Evolutionary conservation across 2,329 filamentous ascomycete genomes (phyloP).

Genomic region (Aspergillus alliaceus): DNA sequence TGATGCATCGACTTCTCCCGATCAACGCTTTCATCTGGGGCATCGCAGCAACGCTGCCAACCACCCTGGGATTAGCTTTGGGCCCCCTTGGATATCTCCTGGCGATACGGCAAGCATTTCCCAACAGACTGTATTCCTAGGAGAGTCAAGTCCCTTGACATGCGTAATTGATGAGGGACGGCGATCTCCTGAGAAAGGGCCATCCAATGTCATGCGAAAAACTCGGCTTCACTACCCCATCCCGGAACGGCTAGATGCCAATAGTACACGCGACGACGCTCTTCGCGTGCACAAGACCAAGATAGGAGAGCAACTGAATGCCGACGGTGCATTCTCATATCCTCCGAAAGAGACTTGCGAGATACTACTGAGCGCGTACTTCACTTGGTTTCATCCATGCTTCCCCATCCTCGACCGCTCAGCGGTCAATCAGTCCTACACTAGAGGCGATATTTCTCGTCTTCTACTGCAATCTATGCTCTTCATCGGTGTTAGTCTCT

Average conservation of each 20-base stretch:
- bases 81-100: neutral
- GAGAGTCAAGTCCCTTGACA: conserved; percentile 51
- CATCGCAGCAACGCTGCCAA: neutral
- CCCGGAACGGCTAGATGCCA: conserved; percentile 19
- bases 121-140: conserved; percentile 43
- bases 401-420: conserved; percentile 55
- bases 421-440: conserved; percentile 43
- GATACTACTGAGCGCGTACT: conserved; percentile 53
- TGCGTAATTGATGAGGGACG: conserved; percentile 48
- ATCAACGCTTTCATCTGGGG: neutral
- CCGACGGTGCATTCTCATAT: conserved; percentile 47
- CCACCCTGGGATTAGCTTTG: neutral
- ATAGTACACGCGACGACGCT: conserved; percentile 17
- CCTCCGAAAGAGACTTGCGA: conserved; percentile 46
- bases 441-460: conserved; percentile 47
- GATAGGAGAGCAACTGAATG: conserved; percentile 38
- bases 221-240: conserved; percentile 40
- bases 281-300: conserved; percentile 28
- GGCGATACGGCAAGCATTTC: conserved; percentile 1
- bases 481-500: conserved; percentile 56
- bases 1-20: neutral
- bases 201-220: conserved; percentile 33
- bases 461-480: conserved; percentile 56
- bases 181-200: conserved; percentile 28
- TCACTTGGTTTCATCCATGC: conserved; percentile 58